Percentiles rank a stretch among this genome's conserved stretches.
Conservation (phyloP, 768 basidiomycete genomes). For the Trametes cubensis region DNA sequence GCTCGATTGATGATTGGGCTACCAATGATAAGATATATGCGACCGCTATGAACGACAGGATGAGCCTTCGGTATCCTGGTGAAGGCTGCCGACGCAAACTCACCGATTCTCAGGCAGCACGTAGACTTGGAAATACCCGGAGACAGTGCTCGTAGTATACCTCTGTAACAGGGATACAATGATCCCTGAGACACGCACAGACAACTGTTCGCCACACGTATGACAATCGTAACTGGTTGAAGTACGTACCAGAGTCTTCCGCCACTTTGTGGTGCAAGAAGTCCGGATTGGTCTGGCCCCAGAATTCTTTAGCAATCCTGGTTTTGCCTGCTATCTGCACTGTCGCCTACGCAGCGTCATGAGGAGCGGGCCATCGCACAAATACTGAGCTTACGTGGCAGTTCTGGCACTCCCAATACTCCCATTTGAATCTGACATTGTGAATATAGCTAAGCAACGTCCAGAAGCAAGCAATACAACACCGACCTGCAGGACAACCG, state of each 20-base stretch:
- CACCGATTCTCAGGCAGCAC: conserved; percentile 32
- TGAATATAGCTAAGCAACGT: conserved; percentile 1
- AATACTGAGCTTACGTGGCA: conserved; percentile 50
- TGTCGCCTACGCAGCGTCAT: conserved; percentile 10
- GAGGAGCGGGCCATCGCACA: not conserved
- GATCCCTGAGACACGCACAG: conserved; percentile 20
- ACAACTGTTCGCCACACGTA: not conserved
- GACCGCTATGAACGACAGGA: conserved; percentile 48
- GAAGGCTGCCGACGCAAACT: not conserved
- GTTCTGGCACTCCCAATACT: conserved; percentile 66
- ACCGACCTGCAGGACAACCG: conserved; percentile 72
- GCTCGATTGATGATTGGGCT: conserved; percentile 39
- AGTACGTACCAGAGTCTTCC: conserved; percentile 25
- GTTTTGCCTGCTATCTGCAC: conserved; percentile 26
- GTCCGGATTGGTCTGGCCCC: conserved; percentile 31
- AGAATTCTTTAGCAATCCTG: conserved; percentile 41
- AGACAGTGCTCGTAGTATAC: conserved; percentile 26
- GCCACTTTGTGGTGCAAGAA: conserved; percentile 20
- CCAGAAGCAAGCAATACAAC: not conserved
- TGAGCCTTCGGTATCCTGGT: not conserved
- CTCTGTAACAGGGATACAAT: conserved; percentile 1
- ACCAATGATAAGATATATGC: conserved; percentile 57
- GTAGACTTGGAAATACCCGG: conserved; percentile 49
- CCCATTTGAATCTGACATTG: conserved; percentile 64
- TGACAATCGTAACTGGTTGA: not conserved